Conservation (phyloP, 2,329 filamentous ascomycete species). For the Exophiala bonariae region DNA sequence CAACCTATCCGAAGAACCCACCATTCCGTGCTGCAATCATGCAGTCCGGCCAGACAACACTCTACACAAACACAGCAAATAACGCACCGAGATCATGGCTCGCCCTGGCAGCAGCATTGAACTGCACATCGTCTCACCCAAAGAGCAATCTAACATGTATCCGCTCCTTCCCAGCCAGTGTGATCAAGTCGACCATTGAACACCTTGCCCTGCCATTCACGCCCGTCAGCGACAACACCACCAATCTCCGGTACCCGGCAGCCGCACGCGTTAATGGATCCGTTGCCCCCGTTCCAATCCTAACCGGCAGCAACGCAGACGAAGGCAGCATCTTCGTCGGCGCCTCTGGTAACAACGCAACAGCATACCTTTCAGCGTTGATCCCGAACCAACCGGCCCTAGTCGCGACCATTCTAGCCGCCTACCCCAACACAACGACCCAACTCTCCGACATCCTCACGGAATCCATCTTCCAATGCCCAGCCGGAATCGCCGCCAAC, state of each 20-base stretch:
- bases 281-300: slow-evolving; percentile 39
- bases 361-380: slow-evolving; percentile 1
- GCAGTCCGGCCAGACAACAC: slow-evolving; percentile 21
- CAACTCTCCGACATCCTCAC: not conserved
- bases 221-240: slow-evolving; percentile 16
- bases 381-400: slow-evolving; percentile 13
- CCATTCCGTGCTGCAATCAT: slow-evolving; percentile 32
- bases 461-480: slow-evolving; percentile 1
- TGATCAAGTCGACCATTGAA: slow-evolving; percentile 36
- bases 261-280: slow-evolving; percentile 35
- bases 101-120: slow-evolving; percentile 11
- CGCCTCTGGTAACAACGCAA: slow-evolving; percentile 6
- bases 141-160: slow-evolving; percentile 24
- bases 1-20: slow-evolving; percentile 17
- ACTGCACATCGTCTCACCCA: slow-evolving; percentile 17
- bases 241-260: slow-evolving; percentile 27
- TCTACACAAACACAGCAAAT: not conserved
- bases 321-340: slow-evolving; percentile 35
- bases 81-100: slow-evolving; percentile 14
- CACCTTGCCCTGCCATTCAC: slow-evolving; percentile 10
- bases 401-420: slow-evolving; percentile 9
- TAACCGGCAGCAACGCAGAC: slow-evolving; percentile 46
- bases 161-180: slow-evolving; percentile 40
- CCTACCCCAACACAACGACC: slow-evolving; percentile 10
- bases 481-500: not conserved